Percentiles rank a stretch among this genome's conserved stretches.
These are phyloP conservation scores for Blastobotrys capitulatus DNA, from an alignment of 1,139 yeast genomes.

Conservation along the genomic window DNA sequence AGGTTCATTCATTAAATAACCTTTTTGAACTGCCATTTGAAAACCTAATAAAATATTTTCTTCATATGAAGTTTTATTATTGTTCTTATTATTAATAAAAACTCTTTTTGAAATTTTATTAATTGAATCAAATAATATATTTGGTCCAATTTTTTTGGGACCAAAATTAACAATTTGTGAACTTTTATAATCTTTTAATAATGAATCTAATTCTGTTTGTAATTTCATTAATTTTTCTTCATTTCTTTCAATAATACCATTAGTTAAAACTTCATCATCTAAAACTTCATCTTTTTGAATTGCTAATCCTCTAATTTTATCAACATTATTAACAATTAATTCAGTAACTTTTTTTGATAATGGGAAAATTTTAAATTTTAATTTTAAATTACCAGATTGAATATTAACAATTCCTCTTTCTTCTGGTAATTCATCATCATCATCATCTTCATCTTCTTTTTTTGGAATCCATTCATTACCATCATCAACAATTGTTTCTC, in stretches of 20 bases:
- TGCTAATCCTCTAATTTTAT: slow-evolving; percentile 33
- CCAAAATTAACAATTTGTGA: slow-evolving; percentile 64
- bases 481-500: slow-evolving; percentile 65
- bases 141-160: slow-evolving; percentile 72
- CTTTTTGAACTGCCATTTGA: slow-evolving; percentile 74
- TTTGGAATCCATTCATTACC: slow-evolving; percentile 20
- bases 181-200: slow-evolving; percentile 31
- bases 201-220: slow-evolving; percentile 17
- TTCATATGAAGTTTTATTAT: slow-evolving; percentile 39
- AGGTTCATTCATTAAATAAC: slow-evolving; percentile 86
- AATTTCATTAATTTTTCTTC: slow-evolving; percentile 24
- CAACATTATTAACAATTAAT: slow-evolving; percentile 47
- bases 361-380: slow-evolving; percentile 49
- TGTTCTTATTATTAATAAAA: slow-evolving; percentile 7
- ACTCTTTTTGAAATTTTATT: slow-evolving; percentile 20
- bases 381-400: slow-evolving; percentile 45
- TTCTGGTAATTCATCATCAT: slow-evolving; percentile 12
- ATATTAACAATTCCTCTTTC: slow-evolving; percentile 37
- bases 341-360: slow-evolving; percentile 48
- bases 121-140: slow-evolving; percentile 58
- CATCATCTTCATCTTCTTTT: slow-evolving; percentile 9
- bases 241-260: slow-evolving; percentile 21
- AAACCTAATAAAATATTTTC: slow-evolving; percentile 76
- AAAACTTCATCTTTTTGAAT: slow-evolving; percentile 14
- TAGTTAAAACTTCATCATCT: slow-evolving; percentile 19